Evolutionary conservation across 192 early-diverging fungal species (phyloP), one percentile per base, ranked within the genome.

Genomic region (Podila horticola): DNA sequence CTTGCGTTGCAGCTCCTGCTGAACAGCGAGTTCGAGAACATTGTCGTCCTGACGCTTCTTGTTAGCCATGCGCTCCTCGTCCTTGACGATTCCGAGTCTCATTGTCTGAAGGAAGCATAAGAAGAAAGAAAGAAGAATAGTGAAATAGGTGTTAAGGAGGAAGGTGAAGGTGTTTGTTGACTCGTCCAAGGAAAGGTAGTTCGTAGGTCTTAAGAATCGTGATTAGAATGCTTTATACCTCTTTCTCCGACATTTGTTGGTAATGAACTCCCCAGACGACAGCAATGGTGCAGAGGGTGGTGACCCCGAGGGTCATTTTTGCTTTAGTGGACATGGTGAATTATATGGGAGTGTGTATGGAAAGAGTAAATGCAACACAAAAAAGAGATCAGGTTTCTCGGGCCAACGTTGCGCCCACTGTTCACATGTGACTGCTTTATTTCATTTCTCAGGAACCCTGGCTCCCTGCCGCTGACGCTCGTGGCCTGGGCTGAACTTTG

Each of bases 401-500:
- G 41, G 41, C 13, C 13, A 45, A 45, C 41, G 41, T 45, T 45
- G 4, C 41, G 41, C 41, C 15, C 41, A 45, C 41, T 45, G 41
- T 1, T 12, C 41, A 15, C 15, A 13, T 45, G 19, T 12, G 66
- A 70, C 28, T 50, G 11, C 31, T 36, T 36, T 62, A 33, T 20
- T 38, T 74, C 52, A 41, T 48, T 62, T 58, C 5, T 29, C 33
- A 36, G 19, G 41, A 12, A 24, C n/a, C 11, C 28, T 30, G 55
- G 10, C 51, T 17, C 10, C 51, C 41, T 45, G 15, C 30, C 51
- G 64, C 55, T 79, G 76, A 20, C 66, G 52, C 52, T 81, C 62
- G 63, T 85, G 84, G 9, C 51, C 66, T 12, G 64, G 51, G 58
- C 93, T 94, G 31, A 69, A 79, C 59, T 87, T 91, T 38, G 90